These are phyloP conservation scores for Pichia occidentalis DNA, from an alignment of 805 yeast genomes.

Conservation along the genomic window DNA sequence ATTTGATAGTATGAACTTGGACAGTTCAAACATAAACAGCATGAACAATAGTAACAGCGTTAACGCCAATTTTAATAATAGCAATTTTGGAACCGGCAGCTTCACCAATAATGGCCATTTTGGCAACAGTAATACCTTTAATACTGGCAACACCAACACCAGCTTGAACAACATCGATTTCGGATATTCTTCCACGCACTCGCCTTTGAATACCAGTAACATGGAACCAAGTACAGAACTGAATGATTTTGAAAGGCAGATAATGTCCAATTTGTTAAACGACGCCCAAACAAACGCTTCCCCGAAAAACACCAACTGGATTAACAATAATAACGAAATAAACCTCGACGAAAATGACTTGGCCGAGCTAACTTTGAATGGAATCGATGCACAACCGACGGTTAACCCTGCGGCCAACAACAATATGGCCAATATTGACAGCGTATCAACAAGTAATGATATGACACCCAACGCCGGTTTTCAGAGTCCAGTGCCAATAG, in stretches of 20 bases:
- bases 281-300: too few relatives aligned
- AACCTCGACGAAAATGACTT: too few relatives aligned
- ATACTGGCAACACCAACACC: neutral
- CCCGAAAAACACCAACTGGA: too few relatives aligned
- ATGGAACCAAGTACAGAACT: too few relatives aligned
- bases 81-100: neutral
- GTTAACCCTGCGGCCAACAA: neutral
- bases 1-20: too few relatives aligned
- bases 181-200: too few relatives aligned
- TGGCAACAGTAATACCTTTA: constrained; percentile 4
- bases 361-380: too few relatives aligned
- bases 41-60: constrained; percentile 3
- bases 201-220: too few relatives aligned
- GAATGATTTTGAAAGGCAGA: constrained; percentile 2
- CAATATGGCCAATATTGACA: constrained; percentile 1
- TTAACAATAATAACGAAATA: too few relatives aligned
- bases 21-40: constrained; percentile 1
- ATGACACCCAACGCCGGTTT: neutral
- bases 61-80: neutral
- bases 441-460: neutral
- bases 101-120: neutral
- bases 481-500: constrained; percentile 5
- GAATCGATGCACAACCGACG: too few relatives aligned
- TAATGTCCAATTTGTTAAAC: constrained; percentile 1
- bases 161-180: too few relatives aligned